A percentile compares a stretch with the other conserved stretches of the same genome.
These are phyloP conservation scores for barrel medic (Medicago truncatula) DNA, from an alignment of 306 rosid species.

Conservation along the genomic window MtrunA17r5.0-ANR NC_053042.1:33964501-33965000, in stretches of 20 bases:
- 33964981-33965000: too few species aligned
- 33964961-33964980: too few species aligned
- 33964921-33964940: constrained; percentile 34
- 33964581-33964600: background rate
- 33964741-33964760: too few species aligned
- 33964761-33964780: constrained; percentile 36
- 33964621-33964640: background rate
- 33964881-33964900: constrained; percentile 70
- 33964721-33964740: background rate
- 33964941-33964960: too few species aligned
- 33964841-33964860: constrained; percentile 54
- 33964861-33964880: constrained; percentile 10
- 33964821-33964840: constrained; percentile 76
- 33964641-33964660: background rate
- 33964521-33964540: background rate
- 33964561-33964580: constrained; percentile 3
- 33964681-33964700: too few species aligned
- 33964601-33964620: background rate
- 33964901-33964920: constrained; percentile 84
- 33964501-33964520: constrained; percentile 36
- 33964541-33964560: background rate
- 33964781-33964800: constrained; percentile 75
- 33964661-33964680: too few species aligned
- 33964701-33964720: background rate
- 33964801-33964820: constrained; percentile 69